These are phyloP conservation scores for Auriscalpium orientale DNA, from an alignment of 768 basidiomycete species.

Conservation along the genomic window DNA sequence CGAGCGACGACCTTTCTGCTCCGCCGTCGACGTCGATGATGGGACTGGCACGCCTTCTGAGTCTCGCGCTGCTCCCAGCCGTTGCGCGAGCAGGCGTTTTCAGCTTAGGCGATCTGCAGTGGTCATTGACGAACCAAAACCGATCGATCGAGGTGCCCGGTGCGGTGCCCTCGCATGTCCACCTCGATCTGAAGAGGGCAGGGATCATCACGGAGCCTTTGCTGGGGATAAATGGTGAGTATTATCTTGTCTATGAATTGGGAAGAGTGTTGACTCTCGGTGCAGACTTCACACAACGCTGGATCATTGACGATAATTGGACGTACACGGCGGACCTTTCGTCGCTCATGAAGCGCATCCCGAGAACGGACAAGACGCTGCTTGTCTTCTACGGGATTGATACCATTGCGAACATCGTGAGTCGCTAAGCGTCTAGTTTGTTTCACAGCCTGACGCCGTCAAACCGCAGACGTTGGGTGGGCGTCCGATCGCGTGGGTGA, in stretches of 20 bases:
- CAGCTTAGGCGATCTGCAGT: conserved; percentile 38
- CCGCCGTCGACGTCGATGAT: too few relatives aligned
- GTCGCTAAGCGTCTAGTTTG: conserved; percentile 4
- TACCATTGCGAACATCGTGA: conserved; percentile 47
- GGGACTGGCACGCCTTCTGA: too few relatives aligned
- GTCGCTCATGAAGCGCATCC: conserved; percentile 29
- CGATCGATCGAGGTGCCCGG: conserved; percentile 47
- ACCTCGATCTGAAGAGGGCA: conserved; percentile 44
- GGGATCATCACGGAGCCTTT: conserved; percentile 49
- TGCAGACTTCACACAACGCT: conserved; percentile 46
- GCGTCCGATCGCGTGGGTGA: conserved; percentile 48
- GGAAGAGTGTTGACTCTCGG: neutral
- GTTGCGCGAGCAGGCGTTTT: conserved; percentile 23
- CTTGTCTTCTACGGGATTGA: conserved; percentile 52
- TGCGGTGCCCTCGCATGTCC: conserved; percentile 43
- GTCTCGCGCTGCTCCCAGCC: conserved; percentile 6
- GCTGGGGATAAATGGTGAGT: conserved; percentile 43
- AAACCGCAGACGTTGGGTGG: conserved; percentile 37
- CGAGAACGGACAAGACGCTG: conserved; percentile 27
- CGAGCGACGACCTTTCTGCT: too few relatives aligned
- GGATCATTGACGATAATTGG: conserved; percentile 52
- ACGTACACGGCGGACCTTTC: conserved; percentile 48
- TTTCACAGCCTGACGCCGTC: neutral
- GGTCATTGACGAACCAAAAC: conserved; percentile 49
- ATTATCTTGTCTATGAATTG: neutral